Base-by-base conservation (phyloP, 495 filamentous ascomycete genomes). In the Cercophora samala region DNA sequence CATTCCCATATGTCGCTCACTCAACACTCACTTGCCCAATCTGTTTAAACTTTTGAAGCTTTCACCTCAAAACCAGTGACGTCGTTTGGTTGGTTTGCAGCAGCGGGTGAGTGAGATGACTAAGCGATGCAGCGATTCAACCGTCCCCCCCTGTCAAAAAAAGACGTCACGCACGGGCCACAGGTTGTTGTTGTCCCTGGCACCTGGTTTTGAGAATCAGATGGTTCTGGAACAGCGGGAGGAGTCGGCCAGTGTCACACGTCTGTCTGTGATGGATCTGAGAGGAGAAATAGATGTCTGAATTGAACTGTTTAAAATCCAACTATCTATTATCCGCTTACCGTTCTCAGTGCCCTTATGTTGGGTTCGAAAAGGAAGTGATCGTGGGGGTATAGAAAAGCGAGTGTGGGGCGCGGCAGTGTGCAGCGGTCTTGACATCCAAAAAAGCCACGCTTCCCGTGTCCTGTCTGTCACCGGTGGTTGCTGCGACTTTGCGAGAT, bases 371-470 rank as follows among this genome's bases (percentile, higher is more conserved):
- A 9, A 46, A 46, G 37, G 9, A 46, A 0, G 37, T 46, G 37
- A 9, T 17, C 37, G 37, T 46, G 37, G 37, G 37, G 37, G 37
- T 46, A 46, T 46, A 46, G 15, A 46, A 29, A 29, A 29, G 26
- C 26, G 26, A 46, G 13, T 18, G 37, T 46, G 37, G 37, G 37
- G 37, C 37, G 37, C 37, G 37, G 4, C 26, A 29, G 26, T 29
- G 26, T 46, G 37, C 58, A 18, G 23, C 22, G 58, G 22, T 18
- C 58, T 25, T 23, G 56, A 15, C 29, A 32, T n/a, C 26, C 58
- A 60, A 60, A 60, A 60, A 60, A 60, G 58, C 58, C 58, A 60
- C 58, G 22, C 21, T 60, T 32, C n/a, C 24, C 23, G 9, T 60
- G 21, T 29, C 52, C 19, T 21, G 22, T 24, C n/a, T 21, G 22